Evolutionary conservation across 1,284 basidiomycete species (phyloP), one percentile per base, ranked within the genome.

Genomic region (Leccinum solheimii): DNA sequence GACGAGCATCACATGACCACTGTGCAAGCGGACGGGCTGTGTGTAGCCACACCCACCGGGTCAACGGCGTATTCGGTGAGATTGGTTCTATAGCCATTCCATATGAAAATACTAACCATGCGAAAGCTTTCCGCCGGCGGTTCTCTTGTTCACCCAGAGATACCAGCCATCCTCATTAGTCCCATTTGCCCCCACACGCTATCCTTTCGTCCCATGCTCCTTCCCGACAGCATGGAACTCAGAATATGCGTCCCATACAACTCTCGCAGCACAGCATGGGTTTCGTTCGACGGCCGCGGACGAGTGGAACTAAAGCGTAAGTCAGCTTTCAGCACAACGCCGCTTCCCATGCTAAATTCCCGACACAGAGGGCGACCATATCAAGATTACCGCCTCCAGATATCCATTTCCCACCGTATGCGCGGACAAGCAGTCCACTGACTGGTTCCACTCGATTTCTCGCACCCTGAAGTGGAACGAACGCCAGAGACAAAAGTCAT

Each of bases 1-100:
- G 97, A 99, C 72, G 97, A 99, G 69, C 94, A 98, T 75, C 97
- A 99, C 79, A 90, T 99, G 84, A 99, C 97, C 1, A 99, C 97
- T 0, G 97, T 98, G 1, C 97, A 99, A 78, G 97, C 97, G 0
- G 97, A 99, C 72, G 97, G 97, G 3, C 80, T 99, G 27, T 96
- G 93, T 34, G 91, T 99, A 14, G 92, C 97, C 2, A 99, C 97
- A 0, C 97, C 97, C 1, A 99, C 97, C 0, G 97, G 97, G 9
- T 98, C 97, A 0, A 99, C 97, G 2, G 97, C 97, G 3, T 99
- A 99, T 77, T 98, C 95, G 13, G 92, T 94, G 68, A 58, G 88
- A 45, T 43, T 38, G 5, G 36, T 55, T 59, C 6, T 11, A 32
- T 27, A 9, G 8, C 16, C 26, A 26, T 57, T 43, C 13, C 7